phyloP scores from a whole-genome alignment of 2,329 filamentous ascomycete species.

The Penicillium aurantiogriseum region DNA sequence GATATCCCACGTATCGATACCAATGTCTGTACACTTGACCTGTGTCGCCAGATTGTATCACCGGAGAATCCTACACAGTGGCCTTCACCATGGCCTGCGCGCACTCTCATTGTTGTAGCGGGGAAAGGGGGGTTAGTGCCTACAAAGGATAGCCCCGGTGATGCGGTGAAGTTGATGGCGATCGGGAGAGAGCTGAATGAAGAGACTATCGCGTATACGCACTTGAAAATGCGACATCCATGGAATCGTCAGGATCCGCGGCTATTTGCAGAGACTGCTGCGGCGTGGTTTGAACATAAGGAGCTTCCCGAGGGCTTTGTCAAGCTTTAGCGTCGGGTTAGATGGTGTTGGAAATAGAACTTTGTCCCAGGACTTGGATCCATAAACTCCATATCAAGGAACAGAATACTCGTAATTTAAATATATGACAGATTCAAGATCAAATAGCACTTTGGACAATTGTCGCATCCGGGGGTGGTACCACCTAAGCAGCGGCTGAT shows the following conservation, averaged over 20 bases:
- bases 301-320: conserved; percentile 4
- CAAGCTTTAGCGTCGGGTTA: neutral
- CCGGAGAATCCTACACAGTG: neutral
- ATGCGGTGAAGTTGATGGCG: conserved; percentile 4
- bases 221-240: conserved; percentile 11
- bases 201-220: conserved; percentile 8
- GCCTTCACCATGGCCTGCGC: conserved; percentile 9
- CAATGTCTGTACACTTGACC: neutral
- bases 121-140: conserved; percentile 11
- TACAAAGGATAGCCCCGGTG: conserved; percentile 1
- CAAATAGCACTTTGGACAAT: no score
- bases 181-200: conserved; percentile 4
- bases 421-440: no score
- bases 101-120: conserved; percentile 10
- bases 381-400: no score
- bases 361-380: no score
- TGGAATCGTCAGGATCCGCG: conserved; percentile 11
- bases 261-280: conserved; percentile 5
- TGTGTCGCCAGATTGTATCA: conserved; percentile 6
- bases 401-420: no score
- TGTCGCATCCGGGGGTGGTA: no score
- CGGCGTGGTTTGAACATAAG: conserved; percentile 7
- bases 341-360: no score
- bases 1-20: conserved; percentile 9
- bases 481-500: no score